Evolutionary conservation across 2,329 filamentous ascomycete species (phyloP).

Genomic region (Penicillium expansum): DNA sequence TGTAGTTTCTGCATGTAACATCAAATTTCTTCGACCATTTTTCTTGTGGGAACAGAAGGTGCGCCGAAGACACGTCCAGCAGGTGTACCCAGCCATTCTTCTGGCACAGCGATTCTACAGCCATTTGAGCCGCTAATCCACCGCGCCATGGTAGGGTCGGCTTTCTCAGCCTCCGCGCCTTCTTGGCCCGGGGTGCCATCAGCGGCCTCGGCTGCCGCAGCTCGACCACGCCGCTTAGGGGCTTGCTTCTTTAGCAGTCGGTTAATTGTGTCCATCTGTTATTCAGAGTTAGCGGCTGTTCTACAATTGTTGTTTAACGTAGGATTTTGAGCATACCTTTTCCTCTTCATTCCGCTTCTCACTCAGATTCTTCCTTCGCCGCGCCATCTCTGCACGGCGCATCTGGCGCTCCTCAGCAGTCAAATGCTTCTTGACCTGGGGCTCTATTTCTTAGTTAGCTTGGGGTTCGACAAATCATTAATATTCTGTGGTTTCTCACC

Average conservation of each 20-base stretch:
- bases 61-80: slow-evolving; percentile 42
- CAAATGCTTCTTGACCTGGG: slow-evolving; percentile 70
- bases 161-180: slow-evolving; percentile 35
- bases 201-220: slow-evolving; percentile 45
- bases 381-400: slow-evolving; percentile 70
- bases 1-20: slow-evolving; percentile 5
- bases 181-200: slow-evolving; percentile 45
- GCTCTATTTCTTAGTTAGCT: slow-evolving; percentile 47
- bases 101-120: slow-evolving; percentile 44
- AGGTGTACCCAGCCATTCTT: slow-evolving; percentile 48
- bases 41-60: slow-evolving; percentile 19
- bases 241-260: slow-evolving; percentile 65
- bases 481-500: slow-evolving; percentile 34
- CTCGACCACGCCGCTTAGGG: slow-evolving; percentile 55
- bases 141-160: slow-evolving; percentile 46
- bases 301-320: not conserved
- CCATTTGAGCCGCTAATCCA: slow-evolving; percentile 46
- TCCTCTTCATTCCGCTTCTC: slow-evolving; percentile 78
- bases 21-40: slow-evolving; percentile 43
- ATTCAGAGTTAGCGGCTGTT: slow-evolving; percentile 15
- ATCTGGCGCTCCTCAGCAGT: slow-evolving; percentile 72
- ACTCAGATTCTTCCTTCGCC: slow-evolving; percentile 68
- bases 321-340: slow-evolving; percentile 53
- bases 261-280: slow-evolving; percentile 65
- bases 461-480: not conserved